Conservation (phyloP, 176 grass and related monocot species). For the Oryza glumipatula region DNA sequence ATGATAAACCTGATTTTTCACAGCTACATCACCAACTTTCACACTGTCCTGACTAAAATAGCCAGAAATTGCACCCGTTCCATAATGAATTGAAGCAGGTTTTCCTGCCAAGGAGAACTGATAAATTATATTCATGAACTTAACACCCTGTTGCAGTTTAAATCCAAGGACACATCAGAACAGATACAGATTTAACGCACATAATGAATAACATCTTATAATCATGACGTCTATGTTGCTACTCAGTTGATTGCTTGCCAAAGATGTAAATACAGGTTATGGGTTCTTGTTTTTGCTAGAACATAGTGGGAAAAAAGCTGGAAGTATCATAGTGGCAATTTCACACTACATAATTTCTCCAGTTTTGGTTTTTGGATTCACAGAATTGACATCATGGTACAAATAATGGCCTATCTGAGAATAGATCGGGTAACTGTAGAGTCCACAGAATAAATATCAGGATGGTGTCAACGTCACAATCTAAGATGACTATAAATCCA, state of each 20-base stretch:
- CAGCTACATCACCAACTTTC: slow-evolving; percentile 69
- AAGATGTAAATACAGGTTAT: neutral
- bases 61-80: slow-evolving; percentile 74
- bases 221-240: neutral
- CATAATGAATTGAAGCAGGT: slow-evolving; percentile 65
- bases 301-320: neutral
- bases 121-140: slow-evolving; percentile 5
- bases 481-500: neutral
- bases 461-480: neutral
- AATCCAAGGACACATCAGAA: neutral
- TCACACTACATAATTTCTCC: neutral
- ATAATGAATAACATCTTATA: neutral
- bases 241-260: neutral
- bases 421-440: neutral
- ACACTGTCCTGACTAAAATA: slow-evolving; percentile 74
- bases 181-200: neutral
- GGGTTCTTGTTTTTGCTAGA: neutral
- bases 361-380: neutral
- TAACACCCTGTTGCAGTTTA: neutral
- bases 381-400: neutral
- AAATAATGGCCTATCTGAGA: neutral
- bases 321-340: neutral
- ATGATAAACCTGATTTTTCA: slow-evolving; percentile 70
- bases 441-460: neutral
- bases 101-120: slow-evolving; percentile 55